These are phyloP conservation scores for Neonectria faginata DNA, from an alignment of 2,329 filamentous ascomycete species.

Conservation along the genomic window DNA sequence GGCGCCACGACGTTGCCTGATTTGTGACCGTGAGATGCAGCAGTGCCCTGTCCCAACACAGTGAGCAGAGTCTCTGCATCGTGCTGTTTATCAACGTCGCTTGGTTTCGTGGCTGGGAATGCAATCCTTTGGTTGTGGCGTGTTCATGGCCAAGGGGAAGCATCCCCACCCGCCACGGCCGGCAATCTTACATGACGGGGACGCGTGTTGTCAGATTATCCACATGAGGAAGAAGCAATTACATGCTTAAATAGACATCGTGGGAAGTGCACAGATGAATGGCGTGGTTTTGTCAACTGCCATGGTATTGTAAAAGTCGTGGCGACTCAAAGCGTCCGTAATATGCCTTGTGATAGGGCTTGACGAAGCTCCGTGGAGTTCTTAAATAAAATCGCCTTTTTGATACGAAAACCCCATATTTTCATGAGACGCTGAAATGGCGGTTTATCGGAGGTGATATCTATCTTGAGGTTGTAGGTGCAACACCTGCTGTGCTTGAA, in stretches of 20 bases:
- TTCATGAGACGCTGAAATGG: too few relatives aligned
- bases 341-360: background rate
- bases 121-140: background rate
- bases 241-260: conserved; percentile 5
- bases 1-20: background rate
- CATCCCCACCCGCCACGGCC: background rate
- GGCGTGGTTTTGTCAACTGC: background rate
- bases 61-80: background rate
- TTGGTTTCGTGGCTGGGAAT: background rate
- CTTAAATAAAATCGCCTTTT: background rate
- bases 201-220: background rate
- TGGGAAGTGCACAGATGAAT: background rate
- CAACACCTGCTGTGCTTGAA: too few relatives aligned
- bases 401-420: too few relatives aligned
- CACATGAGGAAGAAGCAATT: conserved; percentile 3
- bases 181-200: background rate
- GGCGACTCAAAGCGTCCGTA: too few relatives aligned
- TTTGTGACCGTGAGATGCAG: background rate
- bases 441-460: too few relatives aligned
- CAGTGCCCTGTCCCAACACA: background rate
- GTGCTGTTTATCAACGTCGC: background rate
- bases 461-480: too few relatives aligned
- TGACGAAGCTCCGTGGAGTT: background rate
- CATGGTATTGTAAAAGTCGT: background rate
- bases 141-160: background rate